A percentile compares a stretch with the other conserved stretches of the same genome.
Conservation (phyloP, 2,329 filamentous ascomycete species). For the Atkinsonella texensis region DNA sequence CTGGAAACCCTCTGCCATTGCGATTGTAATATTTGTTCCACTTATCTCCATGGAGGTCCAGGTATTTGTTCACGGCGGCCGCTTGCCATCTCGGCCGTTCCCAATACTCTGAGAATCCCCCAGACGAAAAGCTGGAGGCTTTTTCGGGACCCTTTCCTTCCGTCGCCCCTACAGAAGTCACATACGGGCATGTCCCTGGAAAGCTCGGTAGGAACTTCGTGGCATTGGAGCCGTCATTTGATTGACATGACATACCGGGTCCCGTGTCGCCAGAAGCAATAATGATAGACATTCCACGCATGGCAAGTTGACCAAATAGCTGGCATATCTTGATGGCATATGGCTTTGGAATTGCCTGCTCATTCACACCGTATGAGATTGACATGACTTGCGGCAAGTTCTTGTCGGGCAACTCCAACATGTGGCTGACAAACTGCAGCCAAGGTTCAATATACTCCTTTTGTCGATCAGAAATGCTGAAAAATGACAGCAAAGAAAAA, state of each 20-base stretch:
- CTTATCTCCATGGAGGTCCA: conserved; percentile 28
- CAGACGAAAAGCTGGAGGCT: conserved; percentile 39
- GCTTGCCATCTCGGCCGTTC: conserved; percentile 31
- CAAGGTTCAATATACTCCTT: conserved; percentile 50
- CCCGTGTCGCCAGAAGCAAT: conserved; percentile 48
- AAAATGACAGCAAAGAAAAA: not conserved
- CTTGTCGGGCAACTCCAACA: conserved; percentile 40
- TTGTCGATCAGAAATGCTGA: conserved; percentile 17
- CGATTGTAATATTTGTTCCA: conserved; percentile 36
- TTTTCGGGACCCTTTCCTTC: conserved; percentile 36
- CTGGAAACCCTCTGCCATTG: conserved; percentile 46
- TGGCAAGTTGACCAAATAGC: conserved; percentile 52
- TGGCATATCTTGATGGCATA: conserved; percentile 42
- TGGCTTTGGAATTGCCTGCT: conserved; percentile 46
- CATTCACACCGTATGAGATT: conserved; percentile 60
- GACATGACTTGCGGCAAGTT: conserved; percentile 51
- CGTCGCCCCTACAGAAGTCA: conserved; percentile 51
- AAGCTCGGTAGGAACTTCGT: conserved; percentile 23
- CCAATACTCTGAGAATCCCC: conserved; percentile 38
- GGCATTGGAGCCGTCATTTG: conserved; percentile 23
- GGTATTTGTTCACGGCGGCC: conserved; percentile 33
- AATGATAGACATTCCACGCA: conserved; percentile 55
- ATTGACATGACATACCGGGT: conserved; percentile 22
- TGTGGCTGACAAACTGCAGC: conserved; percentile 48
- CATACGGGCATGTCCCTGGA: conserved; percentile 40